A percentile compares a stretch with the other conserved stretches of the same genome.
Evolutionary conservation across 108 stramenopile genomes (phyloP).

Genomic region (Skeletonema marinoi): DNA sequence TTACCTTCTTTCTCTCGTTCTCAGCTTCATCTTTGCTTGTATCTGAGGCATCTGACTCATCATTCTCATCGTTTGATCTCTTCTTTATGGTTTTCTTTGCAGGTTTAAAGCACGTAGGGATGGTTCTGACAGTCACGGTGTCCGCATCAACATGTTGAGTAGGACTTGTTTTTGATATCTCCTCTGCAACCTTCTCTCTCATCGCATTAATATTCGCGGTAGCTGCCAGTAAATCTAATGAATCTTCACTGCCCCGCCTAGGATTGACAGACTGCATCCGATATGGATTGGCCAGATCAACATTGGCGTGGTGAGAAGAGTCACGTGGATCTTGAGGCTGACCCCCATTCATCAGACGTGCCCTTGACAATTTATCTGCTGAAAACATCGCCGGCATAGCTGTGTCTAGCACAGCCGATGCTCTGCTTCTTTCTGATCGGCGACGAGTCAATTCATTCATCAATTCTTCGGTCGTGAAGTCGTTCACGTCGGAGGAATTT

Average conservation of each 20-base stretch:
- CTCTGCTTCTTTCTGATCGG: not conserved
- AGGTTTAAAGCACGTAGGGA: not conserved
- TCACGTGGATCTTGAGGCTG: not conserved
- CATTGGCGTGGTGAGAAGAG: not conserved
- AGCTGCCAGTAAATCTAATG: not conserved
- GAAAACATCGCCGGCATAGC: not conserved
- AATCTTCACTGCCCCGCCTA: not conserved
- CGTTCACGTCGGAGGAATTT: not conserved
- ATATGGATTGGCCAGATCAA: not conserved
- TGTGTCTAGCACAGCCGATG: not conserved
- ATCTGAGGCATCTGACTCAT: not conserved
- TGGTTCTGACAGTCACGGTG: not conserved
- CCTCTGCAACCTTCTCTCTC: not conserved
- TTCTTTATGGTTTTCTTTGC: not conserved
- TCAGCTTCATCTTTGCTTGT: not conserved
- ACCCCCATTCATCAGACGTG: not conserved
- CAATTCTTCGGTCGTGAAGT: not conserved
- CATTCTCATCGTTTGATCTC: not conserved
- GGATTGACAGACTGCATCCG: not conserved
- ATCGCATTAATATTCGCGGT: not conserved
- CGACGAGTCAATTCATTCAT: not conserved
- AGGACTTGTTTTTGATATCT: not conserved
- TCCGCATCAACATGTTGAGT: not conserved
- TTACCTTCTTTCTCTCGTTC: not conserved
- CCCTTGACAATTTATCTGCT: not conserved